A percentile compares a stretch with the other conserved stretches of the same genome.
phyloP scores from a whole-genome alignment of 2,329 filamentous ascomycete species.

The Fusarium nodosum region DNA sequence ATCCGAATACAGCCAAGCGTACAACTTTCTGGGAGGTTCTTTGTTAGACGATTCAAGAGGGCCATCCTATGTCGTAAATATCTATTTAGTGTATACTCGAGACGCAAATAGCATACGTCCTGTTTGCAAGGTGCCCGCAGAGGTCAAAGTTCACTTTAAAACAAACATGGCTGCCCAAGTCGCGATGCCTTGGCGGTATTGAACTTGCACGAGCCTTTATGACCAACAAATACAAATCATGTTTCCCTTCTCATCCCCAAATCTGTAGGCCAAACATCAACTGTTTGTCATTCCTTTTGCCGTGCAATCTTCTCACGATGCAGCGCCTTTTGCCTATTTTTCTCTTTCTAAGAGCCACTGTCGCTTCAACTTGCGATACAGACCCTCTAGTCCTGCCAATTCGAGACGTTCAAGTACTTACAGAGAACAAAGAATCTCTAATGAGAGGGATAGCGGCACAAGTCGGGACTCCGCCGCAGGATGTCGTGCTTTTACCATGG shows the following conservation, averaged over 20 bases:
- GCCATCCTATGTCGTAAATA: no score
- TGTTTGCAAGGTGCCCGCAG: background rate
- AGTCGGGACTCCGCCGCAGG: constrained; percentile 49
- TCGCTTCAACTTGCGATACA: constrained; percentile 31
- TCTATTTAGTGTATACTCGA: background rate
- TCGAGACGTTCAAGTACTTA: constrained; percentile 44
- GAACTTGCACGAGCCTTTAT: constrained; percentile 5
- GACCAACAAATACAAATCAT: background rate
- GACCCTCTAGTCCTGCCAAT: constrained; percentile 33
- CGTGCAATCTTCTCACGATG: constrained; percentile 7
- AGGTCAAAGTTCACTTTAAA: background rate
- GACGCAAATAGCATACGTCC: background rate
- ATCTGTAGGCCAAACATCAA: background rate
- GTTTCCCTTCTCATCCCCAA: background rate
- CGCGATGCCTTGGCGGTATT: constrained; percentile 2
- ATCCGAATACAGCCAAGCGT: background rate
- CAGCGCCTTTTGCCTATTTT: background rate
- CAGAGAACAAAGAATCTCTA: constrained; percentile 44
- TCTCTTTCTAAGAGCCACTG: background rate
- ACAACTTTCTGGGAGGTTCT: background rate
- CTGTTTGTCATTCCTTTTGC: background rate
- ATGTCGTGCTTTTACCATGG: constrained; percentile 52
- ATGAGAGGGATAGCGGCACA: constrained; percentile 49
- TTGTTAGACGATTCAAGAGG: background rate
- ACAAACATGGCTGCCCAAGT: background rate